Base-by-base conservation (phyloP, 495 filamentous ascomycete species). In the Xylaria grammica region DNA sequence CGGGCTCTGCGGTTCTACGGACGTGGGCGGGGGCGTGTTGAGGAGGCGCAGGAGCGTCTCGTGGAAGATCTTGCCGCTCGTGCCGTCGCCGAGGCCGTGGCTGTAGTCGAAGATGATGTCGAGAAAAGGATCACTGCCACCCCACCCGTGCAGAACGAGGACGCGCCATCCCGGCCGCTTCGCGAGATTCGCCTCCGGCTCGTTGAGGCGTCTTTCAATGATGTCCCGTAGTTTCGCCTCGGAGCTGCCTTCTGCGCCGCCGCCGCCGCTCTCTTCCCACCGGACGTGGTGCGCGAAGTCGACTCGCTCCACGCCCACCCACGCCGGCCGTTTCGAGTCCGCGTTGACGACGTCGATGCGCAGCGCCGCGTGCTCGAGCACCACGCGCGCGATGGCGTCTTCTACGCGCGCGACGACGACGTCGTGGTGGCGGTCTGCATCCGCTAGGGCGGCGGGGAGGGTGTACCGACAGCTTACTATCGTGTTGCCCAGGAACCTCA, bases 1-100 rank as follows among this genome's bases (percentile, higher is more conserved):
- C 19, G n/a, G 46, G 9, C 27, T 49, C 6, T n/a, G 38, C 11
- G 27, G 26, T 30, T 57, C n/a, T 6, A 38, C 36, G 19, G 34
- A 36, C 44, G 27, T 27, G 15, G 13, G 7, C 6, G 46, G 20
- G 20, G 20, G 15, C 4, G 8, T 22, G 24, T 66, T 65, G 17
- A 79, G 67, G 24, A 70, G 50, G 13, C 69, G 52, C 24, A 78
- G 68, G 11, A 78, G 66, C 17, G 66, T 65, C 50, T 69, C 50
- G 40, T 78, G 77, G 40, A 79, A 78, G 7, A 68, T 34, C 42
- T 70, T 71, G 5, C 69, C 73, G 53, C 74, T 71, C 6, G 70
- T 73, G 1, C 78, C 77, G 60, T 79, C 77, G 5, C 65, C 65
- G 13, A 77, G 65, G 6, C 66, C 52, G 24, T 80, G 78, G 26